Evolutionary conservation across 176 grass and related monocot species (phyloP).

Genomic region (Calamus simplicifolius): DNA sequence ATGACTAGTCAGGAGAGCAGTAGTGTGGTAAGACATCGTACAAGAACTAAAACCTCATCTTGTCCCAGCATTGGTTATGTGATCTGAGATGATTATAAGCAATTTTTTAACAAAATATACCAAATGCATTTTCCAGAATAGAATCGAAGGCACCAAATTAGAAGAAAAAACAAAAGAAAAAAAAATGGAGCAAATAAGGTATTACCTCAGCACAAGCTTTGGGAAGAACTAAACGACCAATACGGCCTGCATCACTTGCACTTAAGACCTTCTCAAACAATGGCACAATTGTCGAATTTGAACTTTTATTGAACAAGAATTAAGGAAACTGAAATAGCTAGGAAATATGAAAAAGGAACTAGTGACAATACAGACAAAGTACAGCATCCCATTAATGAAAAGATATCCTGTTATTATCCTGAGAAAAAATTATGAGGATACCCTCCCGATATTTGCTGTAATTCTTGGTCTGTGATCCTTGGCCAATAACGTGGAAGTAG

Average conservation of each 20-base stretch:
- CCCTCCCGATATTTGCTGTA: conserved; percentile 99
- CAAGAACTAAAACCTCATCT: no score
- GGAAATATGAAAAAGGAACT: background rate
- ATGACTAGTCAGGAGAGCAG: no score
- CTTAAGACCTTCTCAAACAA: conserved; percentile 99
- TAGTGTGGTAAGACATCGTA: no score
- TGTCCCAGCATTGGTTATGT: no score
- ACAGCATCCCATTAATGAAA: background rate
- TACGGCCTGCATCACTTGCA: conserved; percentile 95
- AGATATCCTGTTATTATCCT: background rate
- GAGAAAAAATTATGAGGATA: conserved; percentile 36
- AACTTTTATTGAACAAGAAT: conserved; percentile 43
- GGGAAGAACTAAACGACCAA: conserved; percentile 97
- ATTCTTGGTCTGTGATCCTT: conserved; percentile 97
- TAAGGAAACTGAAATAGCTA: conserved; percentile 39
- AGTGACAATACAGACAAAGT: background rate
- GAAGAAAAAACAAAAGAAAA: conserved; percentile 5
- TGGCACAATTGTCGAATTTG: conserved; percentile 96
- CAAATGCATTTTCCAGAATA: background rate
- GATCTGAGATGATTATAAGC: no score
- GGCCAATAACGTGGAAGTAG: conserved; percentile 99
- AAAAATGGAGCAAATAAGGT: conserved; percentile 7
- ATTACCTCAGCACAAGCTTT: conserved; percentile 99
- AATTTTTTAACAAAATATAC: no score
- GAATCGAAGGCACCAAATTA: conserved; percentile 4